phyloP scores from a whole-genome alignment of 1,284 basidiomycete species.

The Trametes versicolor region DNA sequence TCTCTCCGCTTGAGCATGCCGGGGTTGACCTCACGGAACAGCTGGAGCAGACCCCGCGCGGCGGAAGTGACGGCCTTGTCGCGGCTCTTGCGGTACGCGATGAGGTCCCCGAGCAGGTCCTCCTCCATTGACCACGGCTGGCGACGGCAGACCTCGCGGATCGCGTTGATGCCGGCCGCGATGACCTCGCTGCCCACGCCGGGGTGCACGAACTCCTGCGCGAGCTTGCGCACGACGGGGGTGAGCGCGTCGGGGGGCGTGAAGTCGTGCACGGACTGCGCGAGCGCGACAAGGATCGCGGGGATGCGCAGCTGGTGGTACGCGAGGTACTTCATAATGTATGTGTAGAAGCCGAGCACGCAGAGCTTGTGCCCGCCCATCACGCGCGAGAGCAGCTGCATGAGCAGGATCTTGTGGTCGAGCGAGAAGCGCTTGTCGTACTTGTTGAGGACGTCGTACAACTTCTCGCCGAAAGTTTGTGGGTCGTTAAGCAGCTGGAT shows the following conservation, averaged over 20 bases:
- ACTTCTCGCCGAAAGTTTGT: conserved; percentile 94
- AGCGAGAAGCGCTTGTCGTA: conserved; percentile 95
- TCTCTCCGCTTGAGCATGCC: conserved; percentile 91
- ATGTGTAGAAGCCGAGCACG: conserved; percentile 97
- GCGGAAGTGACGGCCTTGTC: conserved; percentile 95
- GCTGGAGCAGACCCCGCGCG: conserved; percentile 86
- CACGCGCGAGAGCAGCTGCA: conserved; percentile 97
- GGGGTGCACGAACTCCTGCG: conserved; percentile 97
- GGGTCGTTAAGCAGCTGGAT: conserved; percentile 95
- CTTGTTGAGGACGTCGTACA: conserved; percentile 88
- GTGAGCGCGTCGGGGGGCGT: conserved; percentile 94
- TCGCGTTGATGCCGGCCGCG: conserved; percentile 94
- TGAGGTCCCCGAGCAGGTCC: conserved; percentile 90
- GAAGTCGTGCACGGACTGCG: conserved; percentile 95
- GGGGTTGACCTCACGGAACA: conserved; percentile 98
- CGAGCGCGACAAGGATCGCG: conserved; percentile 93
- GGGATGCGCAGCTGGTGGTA: conserved; percentile 96
- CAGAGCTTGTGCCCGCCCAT: conserved; percentile 95
- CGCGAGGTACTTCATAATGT: conserved; percentile 93
- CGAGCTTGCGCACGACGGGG: conserved; percentile 92
- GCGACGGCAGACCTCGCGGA: conserved; percentile 91
- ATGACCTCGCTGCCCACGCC: conserved; percentile 97
- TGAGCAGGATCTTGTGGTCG: conserved; percentile 97
- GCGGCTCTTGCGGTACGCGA: conserved; percentile 95
- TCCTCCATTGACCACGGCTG: conserved; percentile 99